Conservation (phyloP, 2,329 filamentous ascomycete species). For the Ascochyta lentis region DNA sequence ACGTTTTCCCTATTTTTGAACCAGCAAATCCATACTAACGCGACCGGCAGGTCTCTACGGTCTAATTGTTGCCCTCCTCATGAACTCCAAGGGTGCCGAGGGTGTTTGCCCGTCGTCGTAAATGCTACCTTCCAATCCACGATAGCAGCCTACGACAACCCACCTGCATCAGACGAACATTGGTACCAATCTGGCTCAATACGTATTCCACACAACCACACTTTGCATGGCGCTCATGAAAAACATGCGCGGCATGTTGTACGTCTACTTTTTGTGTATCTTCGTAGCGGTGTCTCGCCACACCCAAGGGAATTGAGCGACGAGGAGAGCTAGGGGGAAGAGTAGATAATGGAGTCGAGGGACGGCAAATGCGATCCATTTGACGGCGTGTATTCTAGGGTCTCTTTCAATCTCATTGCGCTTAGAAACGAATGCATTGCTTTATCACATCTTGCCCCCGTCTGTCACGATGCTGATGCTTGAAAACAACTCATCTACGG, state of each 20-base stretch:
- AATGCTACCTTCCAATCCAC: slow-evolving; percentile 10
- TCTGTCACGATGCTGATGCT: too few relatives aligned
- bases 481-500: too few relatives aligned
- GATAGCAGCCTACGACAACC: slow-evolving; percentile 42
- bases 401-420: slow-evolving; percentile 39
- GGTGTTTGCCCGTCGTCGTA: slow-evolving; percentile 23
- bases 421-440: slow-evolving; percentile 45
- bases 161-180: slow-evolving; percentile 35
- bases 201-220: slow-evolving; percentile 31
- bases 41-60: slow-evolving; percentile 84
- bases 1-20: slow-evolving; percentile 49
- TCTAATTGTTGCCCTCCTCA: slow-evolving; percentile 96
- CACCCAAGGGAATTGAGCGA: slow-evolving; percentile 13
- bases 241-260: slow-evolving; percentile 40
- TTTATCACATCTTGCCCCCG: slow-evolving; percentile 15
- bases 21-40: neutral
- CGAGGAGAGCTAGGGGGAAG: slow-evolving; percentile 15
- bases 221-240: slow-evolving; percentile 36
- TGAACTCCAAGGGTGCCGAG: slow-evolving; percentile 85
- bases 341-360: slow-evolving; percentile 45
- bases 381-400: slow-evolving; percentile 47
- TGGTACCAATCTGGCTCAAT: slow-evolving; percentile 25
- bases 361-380: slow-evolving; percentile 43
- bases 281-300: slow-evolving; percentile 25
- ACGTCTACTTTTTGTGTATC: slow-evolving; percentile 47